phyloP scores from a whole-genome alignment of 2,329 filamentous ascomycete genomes.

The Ilyonectria sp. region DNA sequence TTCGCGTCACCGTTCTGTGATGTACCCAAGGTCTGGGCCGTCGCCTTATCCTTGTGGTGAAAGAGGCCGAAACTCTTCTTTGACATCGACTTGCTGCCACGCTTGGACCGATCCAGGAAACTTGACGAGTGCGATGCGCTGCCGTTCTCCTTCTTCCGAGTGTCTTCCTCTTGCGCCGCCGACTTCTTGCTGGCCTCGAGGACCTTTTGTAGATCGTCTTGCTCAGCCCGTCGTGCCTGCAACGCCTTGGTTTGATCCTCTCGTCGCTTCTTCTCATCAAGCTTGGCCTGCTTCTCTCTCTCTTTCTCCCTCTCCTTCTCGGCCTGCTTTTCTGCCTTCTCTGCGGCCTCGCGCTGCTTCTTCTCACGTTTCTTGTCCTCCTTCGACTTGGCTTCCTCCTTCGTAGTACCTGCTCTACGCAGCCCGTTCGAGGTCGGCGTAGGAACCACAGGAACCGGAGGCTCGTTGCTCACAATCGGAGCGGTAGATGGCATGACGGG shows the following conservation, averaged over 20 bases:
- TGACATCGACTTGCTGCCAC: constrained; percentile 84
- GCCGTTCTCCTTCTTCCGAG: constrained; percentile 58
- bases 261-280: constrained; percentile 57
- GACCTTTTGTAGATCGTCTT: constrained; percentile 73
- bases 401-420: constrained; percentile 43
- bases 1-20: constrained; percentile 40
- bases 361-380: constrained; percentile 77
- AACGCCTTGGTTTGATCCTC: constrained; percentile 71
- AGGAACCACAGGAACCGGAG: constrained; percentile 35
- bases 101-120: constrained; percentile 76
- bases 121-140: constrained; percentile 57
- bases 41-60: constrained; percentile 64
- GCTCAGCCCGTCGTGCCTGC: constrained; percentile 68
- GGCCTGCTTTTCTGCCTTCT: constrained; percentile 72
- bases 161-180: constrained; percentile 67
- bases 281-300: constrained; percentile 60
- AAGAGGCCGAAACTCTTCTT: constrained; percentile 81
- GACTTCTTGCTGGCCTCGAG: constrained; percentile 77
- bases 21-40: constrained; percentile 41
- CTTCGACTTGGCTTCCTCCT: constrained; percentile 61
- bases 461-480: constrained; percentile 27
- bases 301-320: constrained; percentile 53
- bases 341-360: constrained; percentile 73
- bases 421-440: constrained; percentile 35
- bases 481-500: constrained; percentile 56